Base-by-base conservation (phyloP, 2,329 filamentous ascomycete species). In the Dryadomyces sulphureus region DNA sequence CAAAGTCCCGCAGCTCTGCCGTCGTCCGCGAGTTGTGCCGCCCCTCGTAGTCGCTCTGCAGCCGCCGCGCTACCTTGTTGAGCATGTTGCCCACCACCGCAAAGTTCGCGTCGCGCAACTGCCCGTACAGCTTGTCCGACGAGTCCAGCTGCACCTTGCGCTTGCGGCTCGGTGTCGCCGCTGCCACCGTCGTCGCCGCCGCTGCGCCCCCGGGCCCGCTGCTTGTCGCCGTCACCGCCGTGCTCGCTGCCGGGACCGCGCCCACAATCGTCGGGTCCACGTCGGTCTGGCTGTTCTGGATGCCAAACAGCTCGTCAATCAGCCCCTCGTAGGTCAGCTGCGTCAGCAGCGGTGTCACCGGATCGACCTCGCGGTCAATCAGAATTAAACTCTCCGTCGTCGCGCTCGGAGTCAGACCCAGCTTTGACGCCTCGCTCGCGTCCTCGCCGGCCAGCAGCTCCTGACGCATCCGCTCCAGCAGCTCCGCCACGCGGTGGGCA, bases 281-380 rank as follows among this genome's bases (percentile, higher is more conserved):
- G 59, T 96, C 92, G 34, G 86, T 81, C 59, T 94, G 88, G 57
- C 93, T 96, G 58, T 95, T 84, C 53, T 85, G 78, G 50, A 98
- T 94, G 27, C 84, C 81, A 58, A 94, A 93, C 16, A 92, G 74
- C 60, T 98, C 92, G 57, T 98, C 93, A 45, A 98, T 82, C 22
- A 98, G 70, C 4, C 92, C 92, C 64, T 98, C 90, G 57, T 98
- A 98, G 1, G 92, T 98, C 50, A 98, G 68, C 60, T 98, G 92
- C 0, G 90, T 96, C 45, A 98, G 79, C 16, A 98, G 72, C 0
- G 84, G 82, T 1, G 92, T 95, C 16, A 90, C 86, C 56, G 92
- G 88, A 61, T 98, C 92, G 46, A 94, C 83, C 59, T 95, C 89
- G 43, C 92, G 84, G 62, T 98, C 92, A 46, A 98, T 88, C 50